phyloP scores from a whole-genome alignment of 805 yeast species.

The Scheffersomyces ergatensis region DNA sequence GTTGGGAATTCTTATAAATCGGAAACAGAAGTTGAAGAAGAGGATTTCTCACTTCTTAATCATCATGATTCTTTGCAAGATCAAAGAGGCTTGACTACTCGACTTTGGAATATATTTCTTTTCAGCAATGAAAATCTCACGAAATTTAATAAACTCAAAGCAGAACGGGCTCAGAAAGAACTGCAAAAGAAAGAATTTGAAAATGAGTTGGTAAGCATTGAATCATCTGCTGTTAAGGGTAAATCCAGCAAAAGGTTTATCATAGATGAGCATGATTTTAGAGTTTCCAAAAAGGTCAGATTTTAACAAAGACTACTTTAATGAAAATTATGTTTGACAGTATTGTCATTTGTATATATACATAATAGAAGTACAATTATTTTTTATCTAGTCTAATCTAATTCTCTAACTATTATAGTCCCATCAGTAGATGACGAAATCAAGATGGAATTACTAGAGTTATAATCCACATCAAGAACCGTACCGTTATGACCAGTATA shows the following conservation, averaged over 20 bases:
- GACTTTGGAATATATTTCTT: slow-evolving; percentile 24
- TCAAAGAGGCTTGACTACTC: no score
- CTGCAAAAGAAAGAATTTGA: not conserved
- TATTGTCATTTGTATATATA: no score
- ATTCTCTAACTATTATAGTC: slow-evolving; percentile 46
- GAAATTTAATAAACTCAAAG: slow-evolving; percentile 15
- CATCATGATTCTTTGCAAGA: not conserved
- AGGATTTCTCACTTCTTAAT: not conserved
- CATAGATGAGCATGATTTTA: no score
- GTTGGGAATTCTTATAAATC: slow-evolving; percentile 6
- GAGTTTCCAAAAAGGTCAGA: not conserved
- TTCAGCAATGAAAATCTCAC: slow-evolving; percentile 30
- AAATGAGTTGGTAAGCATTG: not conserved
- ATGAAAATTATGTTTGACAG: no score
- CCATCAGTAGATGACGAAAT: slow-evolving; percentile 58
- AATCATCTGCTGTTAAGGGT: not conserved
- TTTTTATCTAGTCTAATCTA: no score
- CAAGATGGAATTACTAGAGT: slow-evolving; percentile 40
- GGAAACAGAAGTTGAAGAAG: not conserved
- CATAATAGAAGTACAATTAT: no score
- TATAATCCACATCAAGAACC: slow-evolving; percentile 59
- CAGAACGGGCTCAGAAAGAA: not conserved
- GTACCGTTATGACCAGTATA: slow-evolving; percentile 61
- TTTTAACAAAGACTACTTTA: no score
- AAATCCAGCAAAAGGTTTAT: no score